Conservation (phyloP, 2,329 filamentous ascomycete genomes). For the Penicillium sp. region DNA sequence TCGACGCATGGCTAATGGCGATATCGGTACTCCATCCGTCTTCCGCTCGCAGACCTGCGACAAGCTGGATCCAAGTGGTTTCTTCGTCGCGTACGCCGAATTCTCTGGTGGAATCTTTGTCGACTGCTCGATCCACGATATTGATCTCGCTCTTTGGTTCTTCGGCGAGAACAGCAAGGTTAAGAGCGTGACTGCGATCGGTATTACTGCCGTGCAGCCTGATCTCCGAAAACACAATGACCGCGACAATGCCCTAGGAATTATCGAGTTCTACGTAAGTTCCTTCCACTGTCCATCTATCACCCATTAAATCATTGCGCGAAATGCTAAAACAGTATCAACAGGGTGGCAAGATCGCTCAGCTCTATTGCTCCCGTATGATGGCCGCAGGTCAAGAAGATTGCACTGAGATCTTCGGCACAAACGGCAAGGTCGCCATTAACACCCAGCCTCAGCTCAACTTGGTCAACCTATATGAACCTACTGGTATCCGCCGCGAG, state of each 20-base stretch:
- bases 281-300: background rate
- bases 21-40: constrained; percentile 62
- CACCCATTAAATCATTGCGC: background rate
- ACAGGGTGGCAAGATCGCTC: constrained; percentile 12
- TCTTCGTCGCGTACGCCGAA: constrained; percentile 68
- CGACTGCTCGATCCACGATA: constrained; percentile 70
- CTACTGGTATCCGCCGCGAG: constrained; percentile 59
- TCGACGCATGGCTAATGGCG: constrained; percentile 53
- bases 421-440: constrained; percentile 63
- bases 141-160: constrained; percentile 66
- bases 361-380: constrained; percentile 46
- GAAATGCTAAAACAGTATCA: background rate
- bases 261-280: constrained; percentile 9
- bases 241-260: constrained; percentile 56
- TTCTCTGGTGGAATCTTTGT: constrained; percentile 69
- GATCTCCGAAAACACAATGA: constrained; percentile 59
- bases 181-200: constrained; percentile 58
- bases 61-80: constrained; percentile 64
- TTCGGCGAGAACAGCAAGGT: constrained; percentile 57
- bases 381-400: constrained; percentile 69
- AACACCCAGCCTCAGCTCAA: constrained; percentile 61
- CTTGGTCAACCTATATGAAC: constrained; percentile 59
- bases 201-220: constrained; percentile 61
- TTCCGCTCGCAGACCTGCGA: constrained; percentile 68
- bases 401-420: constrained; percentile 67